Conservation (phyloP, 75 land plant genomes). For the Cupressus sempervirens region DNA sequence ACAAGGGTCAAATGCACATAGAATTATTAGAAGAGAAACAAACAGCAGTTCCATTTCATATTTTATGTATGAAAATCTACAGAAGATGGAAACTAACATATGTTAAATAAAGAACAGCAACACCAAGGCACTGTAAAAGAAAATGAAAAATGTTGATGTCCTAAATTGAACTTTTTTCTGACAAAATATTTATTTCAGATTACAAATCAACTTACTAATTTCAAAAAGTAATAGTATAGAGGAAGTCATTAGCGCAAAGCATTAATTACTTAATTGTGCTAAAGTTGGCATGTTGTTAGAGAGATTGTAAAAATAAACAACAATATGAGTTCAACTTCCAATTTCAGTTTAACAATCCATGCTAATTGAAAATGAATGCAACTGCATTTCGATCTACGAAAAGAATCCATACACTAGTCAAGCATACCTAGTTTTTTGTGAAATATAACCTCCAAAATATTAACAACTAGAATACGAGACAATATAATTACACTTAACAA, state of each 20-base stretch:
- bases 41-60: background rate
- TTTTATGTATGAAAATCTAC: background rate
- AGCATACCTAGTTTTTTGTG: background rate
- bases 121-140: no score
- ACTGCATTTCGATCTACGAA: background rate
- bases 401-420: background rate
- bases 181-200: background rate
- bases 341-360: background rate
- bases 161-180: background rate
- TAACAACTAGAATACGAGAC: background rate
- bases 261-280: background rate
- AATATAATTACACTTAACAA: no score
- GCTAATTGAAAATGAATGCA: background rate
- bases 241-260: background rate
- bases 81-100: background rate
- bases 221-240: background rate
- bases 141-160: background rate
- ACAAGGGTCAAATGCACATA: constrained; percentile 4
- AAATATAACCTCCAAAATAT: no score
- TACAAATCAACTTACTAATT: background rate
- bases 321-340: background rate
- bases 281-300: background rate
- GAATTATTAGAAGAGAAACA: background rate
- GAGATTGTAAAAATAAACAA: background rate
- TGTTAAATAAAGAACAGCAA: background rate